Base-by-base conservation (phyloP, 495 filamentous ascomycete genomes). In the Aspergillus campestris region DNA sequence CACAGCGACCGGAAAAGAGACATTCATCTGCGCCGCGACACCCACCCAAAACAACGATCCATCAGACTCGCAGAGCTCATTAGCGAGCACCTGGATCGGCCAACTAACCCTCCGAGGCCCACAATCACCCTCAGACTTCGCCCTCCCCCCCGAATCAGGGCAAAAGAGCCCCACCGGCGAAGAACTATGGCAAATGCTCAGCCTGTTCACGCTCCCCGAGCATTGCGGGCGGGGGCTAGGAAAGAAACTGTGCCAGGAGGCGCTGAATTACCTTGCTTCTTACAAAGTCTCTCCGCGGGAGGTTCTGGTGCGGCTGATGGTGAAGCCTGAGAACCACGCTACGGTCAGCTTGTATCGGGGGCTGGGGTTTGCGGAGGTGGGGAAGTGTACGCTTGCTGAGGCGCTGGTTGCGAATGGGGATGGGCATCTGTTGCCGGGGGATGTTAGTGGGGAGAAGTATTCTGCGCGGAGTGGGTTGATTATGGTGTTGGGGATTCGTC, bases 161-260 rank as follows among this genome's bases (percentile, higher is more conserved):
- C 54, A 60, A 31, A n/a, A n/a, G n/a, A n/a, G n/a, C n/a, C n/a
- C 51, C 50, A 5, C 9, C 44, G 0, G 44, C 35, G 57, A 64
- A 39, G 58, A 56, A 27, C 48, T 46, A 34, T 69, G 66, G 62
- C 64, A 69, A 12, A 64, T 67, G 60, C 56, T 65, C 1, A 61
- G 61, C 27, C 33, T 69, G 12, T 69, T 60, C 38, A 63, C 52
- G 0, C 51, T 53, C 15, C 57, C 64, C 3, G 48, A 50, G 2
- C 56, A 67, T 42, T 62, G 62, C 0, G 60, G 64, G 9, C 39
- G 48, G 15, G 64, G 66, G 7, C 49, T 69, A 15, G 66, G 58
- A 0, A 56, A 52, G n/a, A 58, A 51, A 32, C 44, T 69, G 7
- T 64, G 64, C n/a, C 45, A 56, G 29, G 48, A 49, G n/a, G 55